A percentile compares a stretch with the other conserved stretches of the same genome.
Conservation (phyloP, 495 filamentous ascomycete species). For the Barbatosphaeria neglecta region DNA sequence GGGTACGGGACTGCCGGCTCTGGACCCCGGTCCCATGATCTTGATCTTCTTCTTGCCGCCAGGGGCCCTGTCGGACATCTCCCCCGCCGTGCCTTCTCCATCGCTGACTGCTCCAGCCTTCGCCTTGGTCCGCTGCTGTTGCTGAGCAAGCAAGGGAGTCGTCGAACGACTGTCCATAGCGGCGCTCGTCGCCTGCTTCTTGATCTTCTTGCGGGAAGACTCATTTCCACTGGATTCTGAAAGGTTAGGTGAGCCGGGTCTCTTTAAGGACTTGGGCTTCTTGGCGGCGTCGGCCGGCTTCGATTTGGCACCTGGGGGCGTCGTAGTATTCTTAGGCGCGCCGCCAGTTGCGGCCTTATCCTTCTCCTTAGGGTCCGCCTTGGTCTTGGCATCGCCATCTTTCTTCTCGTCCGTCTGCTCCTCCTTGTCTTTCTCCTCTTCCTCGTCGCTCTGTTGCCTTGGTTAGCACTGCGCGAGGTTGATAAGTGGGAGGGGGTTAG, state of each 20-base stretch:
- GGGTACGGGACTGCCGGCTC: constrained; percentile 38
- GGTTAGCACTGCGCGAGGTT: constrained; percentile 12
- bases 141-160: constrained; percentile 46
- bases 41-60: constrained; percentile 61
- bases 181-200: constrained; percentile 47
- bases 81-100: constrained; percentile 62
- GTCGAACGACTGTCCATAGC: constrained; percentile 31
- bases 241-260: constrained; percentile 71
- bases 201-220: constrained; percentile 75
- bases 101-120: constrained; percentile 63
- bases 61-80: constrained; percentile 59
- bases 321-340: constrained; percentile 60
- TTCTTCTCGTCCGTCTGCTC: constrained; percentile 62
- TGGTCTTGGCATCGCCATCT: constrained; percentile 36
- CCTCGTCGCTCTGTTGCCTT: constrained; percentile 28
- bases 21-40: constrained; percentile 40
- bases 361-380: constrained; percentile 59
- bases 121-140: constrained; percentile 40
- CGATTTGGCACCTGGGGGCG: constrained; percentile 58
- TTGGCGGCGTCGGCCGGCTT: constrained; percentile 40
- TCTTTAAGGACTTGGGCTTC: constrained; percentile 63
- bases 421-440: constrained; percentile 30
- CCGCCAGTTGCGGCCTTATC: constrained; percentile 51
- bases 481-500: constrained; percentile 20
- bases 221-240: constrained; percentile 89